Conservation (phyloP, 208 protist genomes). For the Acanthamoeba rhysodes region DNA sequence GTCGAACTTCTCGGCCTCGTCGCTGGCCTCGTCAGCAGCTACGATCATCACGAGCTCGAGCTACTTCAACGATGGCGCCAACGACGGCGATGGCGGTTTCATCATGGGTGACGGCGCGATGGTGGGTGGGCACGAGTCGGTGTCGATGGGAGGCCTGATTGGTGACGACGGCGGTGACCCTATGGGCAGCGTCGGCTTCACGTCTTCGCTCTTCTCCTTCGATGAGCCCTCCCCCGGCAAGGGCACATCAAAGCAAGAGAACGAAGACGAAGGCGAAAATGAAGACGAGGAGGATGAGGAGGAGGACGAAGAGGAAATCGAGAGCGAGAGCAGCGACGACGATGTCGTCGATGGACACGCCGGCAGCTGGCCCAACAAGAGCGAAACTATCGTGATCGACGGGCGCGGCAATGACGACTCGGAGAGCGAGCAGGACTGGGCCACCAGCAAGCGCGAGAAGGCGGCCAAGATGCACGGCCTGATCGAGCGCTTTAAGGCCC, state of each 20-base stretch:
- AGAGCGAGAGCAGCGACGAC: neutral
- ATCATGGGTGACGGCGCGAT: neutral
- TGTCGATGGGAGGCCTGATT: neutral
- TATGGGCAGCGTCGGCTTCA: constrained; percentile 45
- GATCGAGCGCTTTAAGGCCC: neutral
- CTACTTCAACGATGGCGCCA: neutral
- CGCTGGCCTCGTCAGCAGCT: neutral
- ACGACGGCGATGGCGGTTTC: neutral
- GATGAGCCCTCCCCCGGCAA: neutral
- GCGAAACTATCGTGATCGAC: constrained; percentile 22
- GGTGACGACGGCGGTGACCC: neutral
- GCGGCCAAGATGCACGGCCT: neutral
- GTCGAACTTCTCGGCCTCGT: neutral
- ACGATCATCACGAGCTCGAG: neutral
- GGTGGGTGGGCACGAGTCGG: neutral
- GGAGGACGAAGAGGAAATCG: neutral
- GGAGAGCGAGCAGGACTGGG: neutral
- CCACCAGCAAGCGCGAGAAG: neutral
- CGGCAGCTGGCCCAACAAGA: constrained; percentile 34
- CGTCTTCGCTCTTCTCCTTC: constrained; percentile 52
- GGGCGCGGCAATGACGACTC: neutral
- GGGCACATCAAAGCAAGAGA: neutral
- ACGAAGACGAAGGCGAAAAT: neutral
- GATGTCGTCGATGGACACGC: neutral
- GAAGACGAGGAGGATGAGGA: constrained; percentile 13